Percentiles rank a stretch among this genome's conserved stretches.
Evolutionary conservation across 345 rosid genomes (phyloP).

Genomic region (Arabis hirsuta): DNA sequence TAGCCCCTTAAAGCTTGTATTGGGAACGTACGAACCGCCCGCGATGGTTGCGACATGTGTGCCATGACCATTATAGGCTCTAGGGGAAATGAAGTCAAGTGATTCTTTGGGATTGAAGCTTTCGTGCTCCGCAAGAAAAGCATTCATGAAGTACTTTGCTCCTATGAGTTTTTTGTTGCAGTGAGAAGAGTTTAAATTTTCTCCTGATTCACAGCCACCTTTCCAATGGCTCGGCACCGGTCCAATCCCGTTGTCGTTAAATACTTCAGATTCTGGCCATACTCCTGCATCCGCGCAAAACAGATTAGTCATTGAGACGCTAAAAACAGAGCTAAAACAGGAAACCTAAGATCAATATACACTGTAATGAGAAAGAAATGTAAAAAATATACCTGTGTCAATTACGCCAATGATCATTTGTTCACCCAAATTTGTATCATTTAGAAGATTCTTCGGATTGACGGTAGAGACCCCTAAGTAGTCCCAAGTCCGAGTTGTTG

Average conservation of each 20-base stretch:
- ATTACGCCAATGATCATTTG: slow-evolving; percentile 37
- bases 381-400: slow-evolving; percentile 40
- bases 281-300: slow-evolving; percentile 24
- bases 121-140: slow-evolving; percentile 40
- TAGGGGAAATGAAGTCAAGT: slow-evolving; percentile 52
- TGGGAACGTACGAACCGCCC: slow-evolving; percentile 48
- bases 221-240: slow-evolving; percentile 36
- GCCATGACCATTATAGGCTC: slow-evolving; percentile 59
- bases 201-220: slow-evolving; percentile 42
- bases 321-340: not conserved
- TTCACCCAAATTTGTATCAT: slow-evolving; percentile 45
- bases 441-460: slow-evolving; percentile 32
- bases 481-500: slow-evolving; percentile 62
- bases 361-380: not conserved
- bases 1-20: slow-evolving; percentile 51
- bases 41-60: slow-evolving; percentile 57
- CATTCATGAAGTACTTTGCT: slow-evolving; percentile 55
- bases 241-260: slow-evolving; percentile 35
- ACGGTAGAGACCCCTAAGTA: slow-evolving; percentile 46
- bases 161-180: slow-evolving; percentile 65
- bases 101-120: slow-evolving; percentile 43
- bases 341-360: not conserved
- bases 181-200: slow-evolving; percentile 29
- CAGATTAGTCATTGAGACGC: not conserved
- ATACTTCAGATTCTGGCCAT: slow-evolving; percentile 40